These are phyloP conservation scores for Tetraselmis chui DNA, from an alignment of 139 green algal species.

Conservation along the genomic window DNA sequence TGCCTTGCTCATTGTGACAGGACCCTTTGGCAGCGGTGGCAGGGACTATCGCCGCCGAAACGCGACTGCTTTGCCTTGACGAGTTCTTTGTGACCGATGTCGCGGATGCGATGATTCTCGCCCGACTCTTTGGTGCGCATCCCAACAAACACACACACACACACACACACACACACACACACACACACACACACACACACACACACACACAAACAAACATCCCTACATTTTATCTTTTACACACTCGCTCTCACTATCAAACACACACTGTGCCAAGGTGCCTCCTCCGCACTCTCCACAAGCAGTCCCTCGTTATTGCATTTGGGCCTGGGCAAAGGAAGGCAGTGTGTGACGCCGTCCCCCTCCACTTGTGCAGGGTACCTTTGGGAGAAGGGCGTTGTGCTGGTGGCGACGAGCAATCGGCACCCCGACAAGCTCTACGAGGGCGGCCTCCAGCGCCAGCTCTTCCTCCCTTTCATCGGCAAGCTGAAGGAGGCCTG, in stretches of 20 bases:
- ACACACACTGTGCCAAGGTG: no score
- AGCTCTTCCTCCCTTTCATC: slow-evolving; percentile 97
- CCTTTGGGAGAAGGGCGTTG: slow-evolving; percentile 67
- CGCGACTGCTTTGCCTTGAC: slow-evolving; percentile 84
- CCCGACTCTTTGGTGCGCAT: slow-evolving; percentile 71
- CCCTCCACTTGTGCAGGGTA: not conserved
- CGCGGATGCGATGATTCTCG: slow-evolving; percentile 88
- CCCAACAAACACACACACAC: no score
- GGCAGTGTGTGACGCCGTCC: no score
- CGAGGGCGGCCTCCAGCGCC: slow-evolving; percentile 84
- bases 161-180: no score
- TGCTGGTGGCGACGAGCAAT: slow-evolving; percentile 85
- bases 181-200: no score
- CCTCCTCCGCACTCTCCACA: no score
- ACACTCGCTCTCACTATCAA: no score
- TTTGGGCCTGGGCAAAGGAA: no score
- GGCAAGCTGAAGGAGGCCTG: slow-evolving; percentile 70
- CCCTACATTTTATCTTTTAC: no score
- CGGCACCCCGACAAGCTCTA: slow-evolving; percentile 82
- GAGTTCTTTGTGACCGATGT: slow-evolving; percentile 97
- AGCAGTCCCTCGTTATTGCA: no score
- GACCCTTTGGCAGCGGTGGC: slow-evolving; percentile 76
- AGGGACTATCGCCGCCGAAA: slow-evolving; percentile 35
- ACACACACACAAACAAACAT: no score
- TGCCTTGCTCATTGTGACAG: no score